Percentiles rank a stretch among this genome's conserved stretches.
Conservation (phyloP, 768 basidiomycete genomes). For the Suillus brevipes region DNA sequence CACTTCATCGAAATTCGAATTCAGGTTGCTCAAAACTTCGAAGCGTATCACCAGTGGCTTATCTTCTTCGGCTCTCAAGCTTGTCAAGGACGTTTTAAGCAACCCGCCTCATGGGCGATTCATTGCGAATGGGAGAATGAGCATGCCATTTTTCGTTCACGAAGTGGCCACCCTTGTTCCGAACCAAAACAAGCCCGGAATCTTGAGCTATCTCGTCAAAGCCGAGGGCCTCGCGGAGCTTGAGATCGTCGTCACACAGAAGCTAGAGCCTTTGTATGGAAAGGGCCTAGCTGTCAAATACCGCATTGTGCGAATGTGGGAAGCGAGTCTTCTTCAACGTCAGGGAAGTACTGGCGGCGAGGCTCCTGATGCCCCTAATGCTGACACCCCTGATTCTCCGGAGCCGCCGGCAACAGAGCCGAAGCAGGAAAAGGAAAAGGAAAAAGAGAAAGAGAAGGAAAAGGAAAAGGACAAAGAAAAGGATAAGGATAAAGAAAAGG, state of each 20-base stretch:
- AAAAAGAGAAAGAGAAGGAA: neutral
- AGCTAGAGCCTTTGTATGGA: constrained; percentile 9
- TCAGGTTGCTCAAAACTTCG: constrained; percentile 13
- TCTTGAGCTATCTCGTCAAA: constrained; percentile 21
- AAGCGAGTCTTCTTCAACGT: constrained; percentile 2
- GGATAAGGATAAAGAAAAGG: neutral
- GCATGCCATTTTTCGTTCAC: constrained; percentile 10
- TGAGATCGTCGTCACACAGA: constrained; percentile 16
- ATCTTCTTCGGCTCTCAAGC: constrained; percentile 15
- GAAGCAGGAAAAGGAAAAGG: neutral
- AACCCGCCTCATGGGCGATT: constrained; percentile 31
- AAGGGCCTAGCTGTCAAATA: constrained; percentile 4
- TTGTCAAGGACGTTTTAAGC: constrained; percentile 20
- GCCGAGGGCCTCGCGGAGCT: constrained; percentile 21
- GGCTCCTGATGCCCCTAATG: neutral
- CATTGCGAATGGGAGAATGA: constrained; percentile 32
- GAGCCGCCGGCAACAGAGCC: neutral
- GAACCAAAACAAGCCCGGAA: neutral
- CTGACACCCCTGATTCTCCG: neutral
- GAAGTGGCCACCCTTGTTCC: constrained; percentile 7
- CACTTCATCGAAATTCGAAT: constrained; percentile 6
- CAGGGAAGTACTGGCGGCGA: neutral
- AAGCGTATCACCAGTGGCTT: constrained; percentile 16
- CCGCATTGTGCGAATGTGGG: constrained; percentile 27
- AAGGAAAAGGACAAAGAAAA: neutral